phyloP scores from a whole-genome alignment of 2,329 filamentous ascomycete genomes.

The Hypomyces perniciosus region DNA sequence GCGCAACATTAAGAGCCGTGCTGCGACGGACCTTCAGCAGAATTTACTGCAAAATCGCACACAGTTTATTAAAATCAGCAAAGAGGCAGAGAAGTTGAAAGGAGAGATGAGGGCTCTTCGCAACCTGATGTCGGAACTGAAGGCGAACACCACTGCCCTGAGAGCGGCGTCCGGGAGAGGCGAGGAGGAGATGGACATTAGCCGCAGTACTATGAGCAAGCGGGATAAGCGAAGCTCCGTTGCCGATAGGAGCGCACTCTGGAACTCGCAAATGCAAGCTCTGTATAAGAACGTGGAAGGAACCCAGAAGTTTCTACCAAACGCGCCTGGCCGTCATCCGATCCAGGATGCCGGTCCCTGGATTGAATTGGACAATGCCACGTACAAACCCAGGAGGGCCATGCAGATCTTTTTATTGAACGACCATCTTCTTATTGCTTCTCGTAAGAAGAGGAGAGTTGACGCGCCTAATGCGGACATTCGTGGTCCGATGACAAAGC shows the following conservation, averaged over 20 bases:
- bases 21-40: conserved; percentile 80
- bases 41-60: conserved; percentile 96
- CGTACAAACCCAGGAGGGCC: conserved; percentile 84
- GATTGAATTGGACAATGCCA: conserved; percentile 96
- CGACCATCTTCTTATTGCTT: conserved; percentile 87
- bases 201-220: conserved; percentile 55
- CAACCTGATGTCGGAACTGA: conserved; percentile 89
- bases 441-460: conserved; percentile 83
- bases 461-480: conserved; percentile 53
- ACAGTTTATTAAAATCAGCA: conserved; percentile 98
- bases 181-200: conserved; percentile 43
- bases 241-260: conserved; percentile 58
- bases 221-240: conserved; percentile 87
- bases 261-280: conserved; percentile 64
- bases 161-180: conserved; percentile 51
- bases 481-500: conserved; percentile 59
- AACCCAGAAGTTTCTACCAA: conserved; percentile 93
- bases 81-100: conserved; percentile 97
- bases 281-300: conserved; percentile 97
- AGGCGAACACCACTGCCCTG: conserved; percentile 64
- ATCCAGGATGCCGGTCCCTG: conserved; percentile 87
- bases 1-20: conserved; percentile 69
- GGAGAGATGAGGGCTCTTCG: conserved; percentile 88
- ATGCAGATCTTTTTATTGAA: conserved; percentile 92
- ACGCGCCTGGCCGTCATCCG: conserved; percentile 84